phyloP scores from a whole-genome alignment of 495 filamentous ascomycete species.

The Daldinia loculata region DNA sequence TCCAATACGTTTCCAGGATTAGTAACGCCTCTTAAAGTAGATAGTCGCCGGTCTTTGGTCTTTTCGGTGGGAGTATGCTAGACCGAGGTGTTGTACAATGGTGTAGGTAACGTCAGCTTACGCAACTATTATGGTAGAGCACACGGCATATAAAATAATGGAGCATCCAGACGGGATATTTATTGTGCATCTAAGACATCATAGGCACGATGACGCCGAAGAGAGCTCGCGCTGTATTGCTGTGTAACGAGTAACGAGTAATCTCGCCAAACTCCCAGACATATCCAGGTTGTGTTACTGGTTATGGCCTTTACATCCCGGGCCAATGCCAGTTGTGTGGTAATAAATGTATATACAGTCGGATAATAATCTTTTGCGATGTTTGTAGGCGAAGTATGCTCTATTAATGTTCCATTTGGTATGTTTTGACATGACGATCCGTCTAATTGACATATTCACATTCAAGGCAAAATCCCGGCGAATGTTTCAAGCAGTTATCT shows the following conservation, averaged over 20 bases:
- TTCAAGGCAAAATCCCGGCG: not conserved
- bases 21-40: not conserved
- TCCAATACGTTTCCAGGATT: not conserved
- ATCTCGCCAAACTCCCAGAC: not conserved
- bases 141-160: not conserved
- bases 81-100: not conserved
- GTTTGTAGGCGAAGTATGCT: not conserved
- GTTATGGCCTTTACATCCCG: not conserved
- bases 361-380: not conserved
- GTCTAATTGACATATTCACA: slow-evolving; percentile 14
- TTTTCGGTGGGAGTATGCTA: not conserved
- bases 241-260: not conserved
- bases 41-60: not conserved
- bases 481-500: not conserved
- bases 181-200: not conserved
- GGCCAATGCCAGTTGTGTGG: no score
- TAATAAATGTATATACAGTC: no score
- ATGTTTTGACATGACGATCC: not conserved
- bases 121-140: not conserved
- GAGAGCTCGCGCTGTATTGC: not conserved
- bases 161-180: not conserved
- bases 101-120: slow-evolving; percentile 1
- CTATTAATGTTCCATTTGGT: not conserved
- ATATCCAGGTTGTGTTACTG: not conserved
- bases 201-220: not conserved